These are phyloP conservation scores for Pseudocercospora ulei DNA, from an alignment of 2,329 filamentous ascomycete species.

Conservation along the genomic window DNA sequence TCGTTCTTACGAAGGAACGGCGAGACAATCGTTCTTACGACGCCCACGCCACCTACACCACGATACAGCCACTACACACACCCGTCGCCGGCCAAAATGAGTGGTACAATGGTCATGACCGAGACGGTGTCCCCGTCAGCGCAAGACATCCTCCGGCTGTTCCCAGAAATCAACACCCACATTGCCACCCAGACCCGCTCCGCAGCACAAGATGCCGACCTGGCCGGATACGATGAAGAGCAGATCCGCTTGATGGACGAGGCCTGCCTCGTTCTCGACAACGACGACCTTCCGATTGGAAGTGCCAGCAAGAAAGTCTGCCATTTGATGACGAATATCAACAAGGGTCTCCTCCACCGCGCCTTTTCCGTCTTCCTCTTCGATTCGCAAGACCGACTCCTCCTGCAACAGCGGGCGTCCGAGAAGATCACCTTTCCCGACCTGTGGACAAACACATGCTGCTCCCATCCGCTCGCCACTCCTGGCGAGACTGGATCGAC, in stretches of 20 bases:
- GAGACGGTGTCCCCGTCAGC: constrained; percentile 52
- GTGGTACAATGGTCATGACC: constrained; percentile 27
- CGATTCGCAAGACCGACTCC: constrained; percentile 80
- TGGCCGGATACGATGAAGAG: constrained; percentile 90
- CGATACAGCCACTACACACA: background rate
- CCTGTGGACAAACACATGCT: constrained; percentile 99
- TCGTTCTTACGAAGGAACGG: no score
- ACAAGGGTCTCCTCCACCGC: constrained; percentile 88
- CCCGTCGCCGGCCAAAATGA: constrained; percentile 24
- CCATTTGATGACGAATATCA: constrained; percentile 98
- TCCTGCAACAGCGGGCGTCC: constrained; percentile 85
- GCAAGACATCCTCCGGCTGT: constrained; percentile 74
- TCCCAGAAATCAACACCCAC: constrained; percentile 65
- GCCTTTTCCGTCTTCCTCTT: constrained; percentile 98
- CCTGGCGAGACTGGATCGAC: constrained; percentile 81
- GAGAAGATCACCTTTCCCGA: constrained; percentile 99
- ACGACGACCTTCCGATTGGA: constrained; percentile 84
- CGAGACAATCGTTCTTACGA: constrained; percentile 3
- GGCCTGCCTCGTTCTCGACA: constrained; percentile 91
- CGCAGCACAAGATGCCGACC: constrained; percentile 52
- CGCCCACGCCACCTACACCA: constrained; percentile 1
- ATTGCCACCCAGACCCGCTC: constrained; percentile 45
- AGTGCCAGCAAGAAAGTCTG: constrained; percentile 97
- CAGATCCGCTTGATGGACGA: constrained; percentile 98
- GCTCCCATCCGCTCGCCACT: constrained; percentile 88